These are phyloP conservation scores for Candida multigemmis DNA, from an alignment of 805 yeast species.

Conservation along the genomic window DNA sequence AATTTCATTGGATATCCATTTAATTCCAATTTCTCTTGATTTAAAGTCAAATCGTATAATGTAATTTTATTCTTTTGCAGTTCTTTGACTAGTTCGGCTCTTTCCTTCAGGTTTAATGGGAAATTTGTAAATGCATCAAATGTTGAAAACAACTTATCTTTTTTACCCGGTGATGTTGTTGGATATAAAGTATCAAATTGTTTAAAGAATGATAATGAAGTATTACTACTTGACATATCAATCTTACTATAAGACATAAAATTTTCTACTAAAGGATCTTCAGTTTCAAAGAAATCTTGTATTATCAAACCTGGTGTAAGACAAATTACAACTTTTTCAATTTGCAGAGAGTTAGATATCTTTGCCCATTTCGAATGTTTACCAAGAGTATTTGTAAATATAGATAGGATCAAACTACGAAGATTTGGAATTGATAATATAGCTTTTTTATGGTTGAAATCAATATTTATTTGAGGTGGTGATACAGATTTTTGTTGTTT, in stretches of 20 bases:
- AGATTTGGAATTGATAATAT: slow-evolving; percentile 9
- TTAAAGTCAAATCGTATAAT: slow-evolving; percentile 46
- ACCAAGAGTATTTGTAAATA: slow-evolving; percentile 4
- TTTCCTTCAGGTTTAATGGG: slow-evolving; percentile 52
- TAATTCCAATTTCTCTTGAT: slow-evolving; percentile 35
- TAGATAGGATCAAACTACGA: slow-evolving; percentile 10
- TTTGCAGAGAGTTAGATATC: slow-evolving; percentile 35
- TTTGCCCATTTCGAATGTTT: slow-evolving; percentile 34
- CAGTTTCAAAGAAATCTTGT: too few relatives aligned
- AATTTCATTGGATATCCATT: slow-evolving; percentile 52
- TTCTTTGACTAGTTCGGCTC: slow-evolving; percentile 24
- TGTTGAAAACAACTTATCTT: slow-evolving; percentile 45
- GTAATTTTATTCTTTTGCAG: slow-evolving; percentile 28
- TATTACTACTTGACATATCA: too few relatives aligned
- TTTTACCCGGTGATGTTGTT: slow-evolving; percentile 58
- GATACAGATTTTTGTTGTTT: slow-evolving; percentile 22
- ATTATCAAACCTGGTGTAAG: slow-evolving; percentile 57
- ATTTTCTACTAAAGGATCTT: slow-evolving; percentile 27
- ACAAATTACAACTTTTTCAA: slow-evolving; percentile 49
- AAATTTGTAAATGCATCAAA: slow-evolving; percentile 45
- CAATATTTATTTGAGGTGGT: slow-evolving; percentile 10
- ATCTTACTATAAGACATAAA: slow-evolving; percentile 22
- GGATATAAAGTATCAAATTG: too few relatives aligned
- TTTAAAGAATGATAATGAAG: too few relatives aligned
- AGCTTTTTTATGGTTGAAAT: slow-evolving; percentile 2